Evolutionary conservation across 108 stramenopile species (phyloP).

Genomic region (Skeletonema menzelii): DNA sequence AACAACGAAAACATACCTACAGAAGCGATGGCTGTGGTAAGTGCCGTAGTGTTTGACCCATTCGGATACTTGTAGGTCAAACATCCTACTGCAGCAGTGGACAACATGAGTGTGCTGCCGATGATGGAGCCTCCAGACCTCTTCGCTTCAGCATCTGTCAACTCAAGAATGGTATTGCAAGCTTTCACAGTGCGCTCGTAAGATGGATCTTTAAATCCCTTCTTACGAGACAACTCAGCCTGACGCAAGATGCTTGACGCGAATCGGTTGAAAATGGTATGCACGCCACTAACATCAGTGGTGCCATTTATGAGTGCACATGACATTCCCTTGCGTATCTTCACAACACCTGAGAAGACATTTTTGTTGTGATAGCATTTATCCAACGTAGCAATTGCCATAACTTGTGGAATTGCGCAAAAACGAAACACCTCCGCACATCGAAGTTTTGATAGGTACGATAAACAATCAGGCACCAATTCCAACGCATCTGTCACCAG

Average conservation of each 20-base stretch:
- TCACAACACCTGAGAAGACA: conserved; percentile 98
- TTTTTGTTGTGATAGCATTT: conserved; percentile 91
- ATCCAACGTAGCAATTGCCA: conserved; percentile 99
- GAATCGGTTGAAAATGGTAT: conserved; percentile 69
- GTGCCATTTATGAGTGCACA: conserved; percentile 80
- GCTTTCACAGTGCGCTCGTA: conserved; percentile 71
- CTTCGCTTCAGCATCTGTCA: conserved; percentile 43
- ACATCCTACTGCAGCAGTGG: conserved; percentile 7
- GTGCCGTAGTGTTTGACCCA: not conserved
- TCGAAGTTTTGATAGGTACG: conserved; percentile 85
- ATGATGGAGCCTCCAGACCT: not conserved
- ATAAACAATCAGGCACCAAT: conserved; percentile 92
- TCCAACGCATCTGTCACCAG: conserved; percentile 97
- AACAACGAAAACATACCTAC: conserved; percentile 26
- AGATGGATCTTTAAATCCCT: conserved; percentile 71
- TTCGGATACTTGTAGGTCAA: conserved; percentile 11
- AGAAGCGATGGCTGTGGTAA: conserved; percentile 12
- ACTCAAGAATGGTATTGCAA: conserved; percentile 67
- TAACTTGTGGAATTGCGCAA: conserved; percentile 99
- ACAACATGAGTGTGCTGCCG: conserved; percentile 3
- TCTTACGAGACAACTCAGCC: conserved; percentile 44
- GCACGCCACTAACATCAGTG: conserved; percentile 72
- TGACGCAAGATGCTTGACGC: conserved; percentile 55
- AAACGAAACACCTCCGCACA: conserved; percentile 94
- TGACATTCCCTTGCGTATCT: conserved; percentile 89